Conservation (phyloP, 192 early-diverging fungal genomes). For the Lunasporangiospora selenospora region DNA sequence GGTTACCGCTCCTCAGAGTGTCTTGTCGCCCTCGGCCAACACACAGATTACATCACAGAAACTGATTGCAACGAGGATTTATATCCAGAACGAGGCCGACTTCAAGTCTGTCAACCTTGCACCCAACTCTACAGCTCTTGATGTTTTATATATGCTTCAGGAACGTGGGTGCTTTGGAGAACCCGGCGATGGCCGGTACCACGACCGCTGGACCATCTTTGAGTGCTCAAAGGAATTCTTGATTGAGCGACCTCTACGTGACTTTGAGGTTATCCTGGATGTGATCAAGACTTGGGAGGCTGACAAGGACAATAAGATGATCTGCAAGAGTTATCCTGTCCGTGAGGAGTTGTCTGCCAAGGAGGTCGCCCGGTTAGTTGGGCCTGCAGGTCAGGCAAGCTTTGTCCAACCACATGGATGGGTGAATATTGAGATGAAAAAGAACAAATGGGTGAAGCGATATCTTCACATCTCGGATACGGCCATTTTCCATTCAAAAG, state of each 20-base stretch:
- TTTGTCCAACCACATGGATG: slow-evolving; percentile 58
- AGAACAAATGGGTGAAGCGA: slow-evolving; percentile 86
- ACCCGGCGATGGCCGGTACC: slow-evolving; percentile 54
- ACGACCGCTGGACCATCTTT: slow-evolving; percentile 86
- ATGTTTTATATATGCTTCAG: slow-evolving; percentile 74
- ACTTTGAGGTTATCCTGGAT: slow-evolving; percentile 89
- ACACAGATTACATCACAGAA: slow-evolving; percentile 12
- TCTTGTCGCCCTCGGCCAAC: slow-evolving; percentile 8
- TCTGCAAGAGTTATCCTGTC: slow-evolving; percentile 78
- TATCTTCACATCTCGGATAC: slow-evolving; percentile 74
- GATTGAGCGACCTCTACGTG: slow-evolving; percentile 84
- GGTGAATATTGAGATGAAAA: slow-evolving; percentile 80
- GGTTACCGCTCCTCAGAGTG: background rate
- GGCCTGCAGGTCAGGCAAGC: slow-evolving; percentile 31
- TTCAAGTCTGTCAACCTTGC: slow-evolving; percentile 85
- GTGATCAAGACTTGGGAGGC: slow-evolving; percentile 86
- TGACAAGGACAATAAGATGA: slow-evolving; percentile 75
- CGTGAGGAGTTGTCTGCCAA: slow-evolving; percentile 63
- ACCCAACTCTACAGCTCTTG: slow-evolving; percentile 71
- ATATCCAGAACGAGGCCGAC: slow-evolving; percentile 78
- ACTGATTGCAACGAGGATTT: slow-evolving; percentile 83
- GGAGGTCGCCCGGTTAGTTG: slow-evolving; percentile 50
- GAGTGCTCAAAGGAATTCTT: slow-evolving; percentile 84
- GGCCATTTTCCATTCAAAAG: slow-evolving; percentile 70
- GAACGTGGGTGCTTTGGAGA: slow-evolving; percentile 57